Percentiles rank a stretch among this genome's conserved stretches.
phyloP scores from a whole-genome alignment of 139 green algal genomes.

The Zygnema circumcarinatum region DNA sequence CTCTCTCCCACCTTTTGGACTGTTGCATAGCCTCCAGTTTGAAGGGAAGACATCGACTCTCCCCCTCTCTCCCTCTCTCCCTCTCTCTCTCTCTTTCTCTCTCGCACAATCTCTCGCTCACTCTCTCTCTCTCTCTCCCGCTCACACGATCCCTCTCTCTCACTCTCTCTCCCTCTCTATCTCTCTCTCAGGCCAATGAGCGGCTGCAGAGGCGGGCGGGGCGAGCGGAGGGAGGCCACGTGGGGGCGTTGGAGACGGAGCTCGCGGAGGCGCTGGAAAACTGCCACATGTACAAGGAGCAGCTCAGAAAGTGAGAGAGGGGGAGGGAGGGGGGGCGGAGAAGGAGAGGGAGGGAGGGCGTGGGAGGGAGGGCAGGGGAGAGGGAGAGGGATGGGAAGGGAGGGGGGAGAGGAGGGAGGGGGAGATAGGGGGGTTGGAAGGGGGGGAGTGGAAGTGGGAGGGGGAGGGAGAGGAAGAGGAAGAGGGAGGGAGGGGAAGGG shows the following conservation, averaged over 20 bases:
- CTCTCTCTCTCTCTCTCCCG: neutral
- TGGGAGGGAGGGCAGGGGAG: neutral
- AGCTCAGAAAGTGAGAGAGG: conserved; percentile 19
- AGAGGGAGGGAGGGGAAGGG: neutral
- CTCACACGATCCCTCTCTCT: too few relatives aligned
- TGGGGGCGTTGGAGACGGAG: conserved; percentile 41
- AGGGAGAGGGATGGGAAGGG: neutral
- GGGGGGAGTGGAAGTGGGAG: neutral
- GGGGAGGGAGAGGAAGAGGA: neutral
- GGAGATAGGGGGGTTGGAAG: neutral
- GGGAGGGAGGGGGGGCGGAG: neutral
- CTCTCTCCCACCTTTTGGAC: neutral
- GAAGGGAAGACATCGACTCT: neutral
- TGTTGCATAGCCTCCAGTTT: neutral
- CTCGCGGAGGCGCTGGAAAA: conserved; percentile 37
- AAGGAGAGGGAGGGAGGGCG: neutral
- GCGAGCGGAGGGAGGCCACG: too few relatives aligned
- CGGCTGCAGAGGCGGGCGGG: neutral
- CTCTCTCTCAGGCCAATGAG: conserved; percentile 1
- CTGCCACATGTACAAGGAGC: conserved; percentile 38
- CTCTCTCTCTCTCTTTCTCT: neutral
- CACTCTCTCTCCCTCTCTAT: too few relatives aligned
- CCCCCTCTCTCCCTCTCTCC: neutral
- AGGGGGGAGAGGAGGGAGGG: neutral
- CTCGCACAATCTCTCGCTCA: neutral